Conservation (phyloP, 805 yeast genomes). For the Citeromyces matritensis region DNA sequence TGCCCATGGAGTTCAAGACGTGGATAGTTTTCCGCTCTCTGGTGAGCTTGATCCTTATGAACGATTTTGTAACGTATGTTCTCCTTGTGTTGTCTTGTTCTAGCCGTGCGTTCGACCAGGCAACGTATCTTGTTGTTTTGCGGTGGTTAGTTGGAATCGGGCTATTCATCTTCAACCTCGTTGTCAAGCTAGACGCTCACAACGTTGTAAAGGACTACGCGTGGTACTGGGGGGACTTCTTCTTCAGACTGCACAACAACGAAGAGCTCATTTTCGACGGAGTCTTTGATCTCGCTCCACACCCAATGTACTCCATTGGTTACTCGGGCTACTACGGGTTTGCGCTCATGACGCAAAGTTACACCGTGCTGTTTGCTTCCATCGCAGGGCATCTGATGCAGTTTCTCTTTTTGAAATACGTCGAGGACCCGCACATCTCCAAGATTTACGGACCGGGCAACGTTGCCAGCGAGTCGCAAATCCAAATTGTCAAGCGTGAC, state of each 20-base stretch:
- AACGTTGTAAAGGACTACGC: conserved; percentile 82
- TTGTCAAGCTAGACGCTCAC: conserved; percentile 84
- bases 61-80: conserved; percentile 65
- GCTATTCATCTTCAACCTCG: conserved; percentile 56
- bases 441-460: conserved; percentile 35
- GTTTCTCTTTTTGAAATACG: conserved; percentile 56
- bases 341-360: conserved; percentile 62
- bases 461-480: conserved; percentile 1
- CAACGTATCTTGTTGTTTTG: conserved; percentile 24
- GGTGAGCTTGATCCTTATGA: conserved; percentile 75
- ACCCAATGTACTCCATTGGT: conserved; percentile 87
- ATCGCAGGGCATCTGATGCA: conserved; percentile 65
- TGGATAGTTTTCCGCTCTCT: conserved; percentile 71
- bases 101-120: conserved; percentile 22
- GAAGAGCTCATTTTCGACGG: conserved; percentile 71
- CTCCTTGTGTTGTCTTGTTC: conserved; percentile 36
- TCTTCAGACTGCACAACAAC: conserved; percentile 58
- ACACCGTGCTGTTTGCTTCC: conserved; percentile 54
- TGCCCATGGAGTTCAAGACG: conserved; percentile 66
- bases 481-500: conserved; percentile 17
- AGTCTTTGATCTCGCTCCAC: conserved; percentile 81
- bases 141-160: conserved; percentile 44
- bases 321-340: conserved; percentile 80
- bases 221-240: conserved; percentile 94
- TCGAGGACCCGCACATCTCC: conserved; percentile 80